Percentiles rank a stretch among this genome's conserved stretches.
phyloP scores from a whole-genome alignment of 371 early-diverging fungal genomes.

The Apophysomyces elegans region DNA sequence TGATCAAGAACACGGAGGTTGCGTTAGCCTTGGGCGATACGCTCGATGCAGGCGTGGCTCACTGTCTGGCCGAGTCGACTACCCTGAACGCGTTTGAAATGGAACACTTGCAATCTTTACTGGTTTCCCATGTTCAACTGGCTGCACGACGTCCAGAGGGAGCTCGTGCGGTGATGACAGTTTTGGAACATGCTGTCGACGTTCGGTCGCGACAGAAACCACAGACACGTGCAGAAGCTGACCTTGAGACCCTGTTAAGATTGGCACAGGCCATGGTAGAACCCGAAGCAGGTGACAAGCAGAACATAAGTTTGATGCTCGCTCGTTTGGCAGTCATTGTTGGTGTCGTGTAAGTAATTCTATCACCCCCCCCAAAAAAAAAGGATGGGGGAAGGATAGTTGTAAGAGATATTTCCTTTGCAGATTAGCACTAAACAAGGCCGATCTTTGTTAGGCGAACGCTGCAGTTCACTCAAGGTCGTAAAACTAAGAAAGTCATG shows the following conservation, averaged over 20 bases:
- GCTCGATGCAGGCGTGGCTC: constrained; percentile 47
- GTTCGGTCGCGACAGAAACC: constrained; percentile 37
- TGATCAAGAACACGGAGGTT: constrained; percentile 17
- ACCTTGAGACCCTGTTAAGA: constrained; percentile 27
- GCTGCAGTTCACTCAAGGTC: constrained; percentile 41
- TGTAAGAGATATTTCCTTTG: not conserved
- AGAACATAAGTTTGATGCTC: constrained; percentile 7
- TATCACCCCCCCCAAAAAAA: not conserved
- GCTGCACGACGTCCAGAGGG: constrained; percentile 20
- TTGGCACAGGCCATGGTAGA: constrained; percentile 19
- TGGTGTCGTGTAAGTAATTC: constrained; percentile 41
- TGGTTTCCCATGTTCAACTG: constrained; percentile 27
- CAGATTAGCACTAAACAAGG: not conserved
- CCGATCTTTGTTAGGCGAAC: constrained; percentile 32
- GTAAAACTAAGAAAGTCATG: constrained; percentile 35
- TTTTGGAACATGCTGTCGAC: constrained; percentile 47
- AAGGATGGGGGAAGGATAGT: no score
- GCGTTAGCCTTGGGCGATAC: constrained; percentile 27
- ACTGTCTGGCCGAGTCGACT: constrained; percentile 41
- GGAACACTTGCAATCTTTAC: constrained; percentile 28
- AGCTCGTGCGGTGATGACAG: constrained; percentile 29
- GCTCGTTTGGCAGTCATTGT: constrained; percentile 33
- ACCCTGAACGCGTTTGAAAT: constrained; percentile 45
- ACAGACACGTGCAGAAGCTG: constrained; percentile 33
- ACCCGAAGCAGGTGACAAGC: not conserved